A percentile compares a stretch with the other conserved stretches of the same genome.
Conservation (phyloP, 352 stramenopile species). For the Globisporangium paroecandrum region DNA sequence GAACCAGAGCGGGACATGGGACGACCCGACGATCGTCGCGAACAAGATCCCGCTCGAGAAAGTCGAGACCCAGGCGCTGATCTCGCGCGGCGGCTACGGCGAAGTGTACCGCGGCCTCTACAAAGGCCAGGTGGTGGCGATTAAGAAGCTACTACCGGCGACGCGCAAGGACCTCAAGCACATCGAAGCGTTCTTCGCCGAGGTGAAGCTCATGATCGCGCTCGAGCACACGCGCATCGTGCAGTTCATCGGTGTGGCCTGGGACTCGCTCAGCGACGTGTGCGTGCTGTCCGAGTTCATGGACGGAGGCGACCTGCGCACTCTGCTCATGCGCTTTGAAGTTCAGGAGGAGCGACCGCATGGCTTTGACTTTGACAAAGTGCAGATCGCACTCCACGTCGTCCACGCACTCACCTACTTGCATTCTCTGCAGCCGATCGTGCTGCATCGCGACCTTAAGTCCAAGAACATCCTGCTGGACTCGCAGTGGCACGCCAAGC, state of each 20-base stretch:
- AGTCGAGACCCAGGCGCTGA: constrained; percentile 23
- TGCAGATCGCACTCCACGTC: constrained; percentile 47
- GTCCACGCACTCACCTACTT: constrained; percentile 43
- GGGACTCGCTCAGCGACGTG: constrained; percentile 36
- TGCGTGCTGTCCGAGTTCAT: constrained; percentile 38
- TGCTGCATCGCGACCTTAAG: constrained; percentile 37
- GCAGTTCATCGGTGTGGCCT: constrained; percentile 39
- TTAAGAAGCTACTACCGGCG: constrained; percentile 21
- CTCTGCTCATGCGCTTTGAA: constrained; percentile 32
- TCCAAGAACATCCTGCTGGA: constrained; percentile 40
- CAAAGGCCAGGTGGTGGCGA: constrained; percentile 23
- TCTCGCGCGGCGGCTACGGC: constrained; percentile 29
- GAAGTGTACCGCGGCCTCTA: constrained; percentile 33
- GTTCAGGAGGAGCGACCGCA: constrained; percentile 28
- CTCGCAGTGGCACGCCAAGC: constrained; percentile 41
- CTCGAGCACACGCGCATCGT: constrained; percentile 43
- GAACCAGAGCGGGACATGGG: constrained; percentile 17
- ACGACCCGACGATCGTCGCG: constrained; percentile 24
- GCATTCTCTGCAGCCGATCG: constrained; percentile 40
- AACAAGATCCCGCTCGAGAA: constrained; percentile 29
- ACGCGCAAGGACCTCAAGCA: constrained; percentile 26
- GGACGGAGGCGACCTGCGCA: constrained; percentile 40
- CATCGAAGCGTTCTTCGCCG: constrained; percentile 34
- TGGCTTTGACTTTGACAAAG: constrained; percentile 47
- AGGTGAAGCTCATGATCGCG: constrained; percentile 39